These are phyloP conservation scores for Funneliformis geosporum DNA, from an alignment of 192 early-diverging fungal species.

Conservation along the genomic window DNA sequence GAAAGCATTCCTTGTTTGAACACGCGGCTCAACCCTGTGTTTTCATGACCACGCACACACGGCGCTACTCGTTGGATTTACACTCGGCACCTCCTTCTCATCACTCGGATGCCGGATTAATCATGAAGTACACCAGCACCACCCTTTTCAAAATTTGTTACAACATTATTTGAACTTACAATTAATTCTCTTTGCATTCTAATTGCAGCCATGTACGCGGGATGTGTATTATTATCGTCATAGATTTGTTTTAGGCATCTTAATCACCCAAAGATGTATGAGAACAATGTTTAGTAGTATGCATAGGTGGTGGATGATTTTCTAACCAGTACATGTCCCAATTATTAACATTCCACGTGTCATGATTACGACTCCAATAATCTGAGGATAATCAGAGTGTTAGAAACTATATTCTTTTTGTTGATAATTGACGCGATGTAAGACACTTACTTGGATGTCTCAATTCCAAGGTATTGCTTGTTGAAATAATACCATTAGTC, in stretches of 20 bases:
- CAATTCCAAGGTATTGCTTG: too few relatives aligned
- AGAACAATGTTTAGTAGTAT: conserved; percentile 14
- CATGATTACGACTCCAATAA: too few relatives aligned
- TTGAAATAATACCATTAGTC: too few relatives aligned
- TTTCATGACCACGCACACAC: conserved; percentile 30
- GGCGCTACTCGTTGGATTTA: conserved; percentile 29
- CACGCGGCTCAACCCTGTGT: conserved; percentile 26
- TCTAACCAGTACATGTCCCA: conserved; percentile 24
- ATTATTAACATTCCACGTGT: background rate
- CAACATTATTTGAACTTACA: background rate
- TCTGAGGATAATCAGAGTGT: too few relatives aligned
- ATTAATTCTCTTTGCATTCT: background rate
- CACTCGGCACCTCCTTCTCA: conserved; percentile 25
- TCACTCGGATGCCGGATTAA: conserved; percentile 29
- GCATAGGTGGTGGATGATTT: background rate
- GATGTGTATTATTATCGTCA: too few relatives aligned
- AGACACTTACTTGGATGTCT: too few relatives aligned
- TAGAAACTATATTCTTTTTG: too few relatives aligned
- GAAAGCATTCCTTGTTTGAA: conserved; percentile 26
- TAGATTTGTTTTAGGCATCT: background rate
- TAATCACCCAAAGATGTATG: conserved; percentile 20
- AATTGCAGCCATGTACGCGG: too few relatives aligned
- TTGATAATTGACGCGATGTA: too few relatives aligned
- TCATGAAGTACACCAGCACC: conserved; percentile 32
- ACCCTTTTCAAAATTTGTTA: background rate